phyloP scores from a whole-genome alignment of 345 rosid species.

The Gossypium raimondii region DNA sequence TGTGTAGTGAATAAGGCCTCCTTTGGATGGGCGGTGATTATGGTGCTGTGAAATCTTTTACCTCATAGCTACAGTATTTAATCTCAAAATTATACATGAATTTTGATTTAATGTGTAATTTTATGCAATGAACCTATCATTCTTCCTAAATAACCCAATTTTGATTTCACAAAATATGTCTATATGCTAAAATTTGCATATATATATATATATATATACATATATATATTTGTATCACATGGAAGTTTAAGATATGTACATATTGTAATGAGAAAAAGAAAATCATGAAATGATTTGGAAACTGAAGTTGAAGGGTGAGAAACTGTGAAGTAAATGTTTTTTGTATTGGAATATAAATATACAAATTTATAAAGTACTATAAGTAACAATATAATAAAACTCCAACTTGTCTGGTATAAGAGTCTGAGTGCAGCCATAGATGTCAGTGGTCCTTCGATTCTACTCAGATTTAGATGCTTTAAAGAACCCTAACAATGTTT shows the following conservation, averaged over 20 bases:
- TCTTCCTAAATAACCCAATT: too few species aligned
- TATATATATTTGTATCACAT: neutral
- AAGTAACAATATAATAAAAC: neutral
- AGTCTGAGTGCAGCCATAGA: constrained; percentile 29
- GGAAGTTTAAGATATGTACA: neutral
- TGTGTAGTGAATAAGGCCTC: too few species aligned
- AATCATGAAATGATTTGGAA: neutral
- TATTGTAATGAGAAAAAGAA: neutral
- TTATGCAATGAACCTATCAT: too few species aligned
- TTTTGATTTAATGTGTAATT: too few species aligned
- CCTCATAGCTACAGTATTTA: too few species aligned
- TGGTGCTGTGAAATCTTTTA: too few species aligned
- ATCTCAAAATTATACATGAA: too few species aligned
- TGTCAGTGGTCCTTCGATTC: constrained; percentile 28
- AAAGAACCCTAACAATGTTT: constrained; percentile 37
- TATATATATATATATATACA: too few species aligned
- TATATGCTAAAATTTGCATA: neutral
- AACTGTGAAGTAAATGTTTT: neutral
- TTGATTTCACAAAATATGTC: too few species aligned
- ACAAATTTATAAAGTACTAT: neutral
- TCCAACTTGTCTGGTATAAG: constrained; percentile 20
- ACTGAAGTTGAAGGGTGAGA: constrained; percentile 1
- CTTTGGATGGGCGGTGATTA: too few species aligned
- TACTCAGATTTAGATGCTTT: constrained; percentile 44
- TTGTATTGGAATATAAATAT: neutral